These are phyloP conservation scores for Pontederia paniculata DNA, from an alignment of 176 grass and related monocot genomes.

Conservation along the genomic window DNA sequence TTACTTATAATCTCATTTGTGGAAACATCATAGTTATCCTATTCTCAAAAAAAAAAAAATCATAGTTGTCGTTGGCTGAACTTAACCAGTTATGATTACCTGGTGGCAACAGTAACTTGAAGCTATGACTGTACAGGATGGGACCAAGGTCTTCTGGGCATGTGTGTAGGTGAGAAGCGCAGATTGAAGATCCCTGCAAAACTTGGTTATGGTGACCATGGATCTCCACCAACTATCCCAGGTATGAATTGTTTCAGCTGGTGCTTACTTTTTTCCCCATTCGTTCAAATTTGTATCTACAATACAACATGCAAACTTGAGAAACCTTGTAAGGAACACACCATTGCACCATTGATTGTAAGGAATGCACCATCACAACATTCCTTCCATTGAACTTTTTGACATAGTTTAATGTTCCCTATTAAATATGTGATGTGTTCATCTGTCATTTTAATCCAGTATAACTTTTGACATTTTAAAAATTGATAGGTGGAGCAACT, in stretches of 20 bases:
- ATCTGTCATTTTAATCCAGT: not conserved
- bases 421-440: too few relatives aligned
- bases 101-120: not conserved
- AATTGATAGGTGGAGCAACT: slow-evolving; percentile 73
- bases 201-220: slow-evolving; percentile 81
- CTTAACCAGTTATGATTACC: too few relatives aligned
- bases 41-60: too few relatives aligned
- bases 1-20: too few relatives aligned
- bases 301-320: too few relatives aligned
- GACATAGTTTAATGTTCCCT: not conserved
- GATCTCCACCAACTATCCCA: slow-evolving; percentile 83
- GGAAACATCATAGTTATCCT: too few relatives aligned
- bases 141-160: slow-evolving; percentile 93
- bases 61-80: too few relatives aligned
- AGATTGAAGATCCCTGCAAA: slow-evolving; percentile 96
- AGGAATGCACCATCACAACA: too few relatives aligned
- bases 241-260: not conserved
- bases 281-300: too few relatives aligned
- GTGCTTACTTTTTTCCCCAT: too few relatives aligned
- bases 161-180: slow-evolving; percentile 92
- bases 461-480: not conserved
- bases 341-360: not conserved
- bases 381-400: slow-evolving; percentile 4
- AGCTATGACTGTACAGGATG: slow-evolving; percentile 38
- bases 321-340: too few relatives aligned